Evolutionary conservation across 306 rosid genomes (phyloP).

Genomic region (Cucumis cinereus): DNA sequence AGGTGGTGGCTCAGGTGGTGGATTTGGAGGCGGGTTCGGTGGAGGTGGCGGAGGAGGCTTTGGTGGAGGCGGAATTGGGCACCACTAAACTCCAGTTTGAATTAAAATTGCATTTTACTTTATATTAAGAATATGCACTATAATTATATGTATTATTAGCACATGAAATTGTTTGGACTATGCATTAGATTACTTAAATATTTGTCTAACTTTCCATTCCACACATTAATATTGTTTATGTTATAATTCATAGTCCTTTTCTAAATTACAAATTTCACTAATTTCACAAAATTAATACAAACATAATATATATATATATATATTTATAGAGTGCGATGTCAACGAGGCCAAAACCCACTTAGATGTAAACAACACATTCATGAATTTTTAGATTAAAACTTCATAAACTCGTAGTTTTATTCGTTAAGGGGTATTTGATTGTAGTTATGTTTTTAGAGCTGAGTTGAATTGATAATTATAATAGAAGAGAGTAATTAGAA

Average conservation of each 20-base stretch:
- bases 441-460: no score
- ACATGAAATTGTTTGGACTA: background rate
- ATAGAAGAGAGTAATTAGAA: no score
- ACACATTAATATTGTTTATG: background rate
- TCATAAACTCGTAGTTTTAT: no score
- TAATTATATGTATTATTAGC: background rate
- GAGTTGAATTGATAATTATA: no score
- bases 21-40: background rate
- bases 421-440: no score
- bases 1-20: background rate
- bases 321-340: no score
- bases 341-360: no score
- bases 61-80: conserved; percentile 26
- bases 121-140: background rate
- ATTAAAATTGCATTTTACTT: background rate
- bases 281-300: no score
- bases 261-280: no score
- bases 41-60: background rate
- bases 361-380: background rate
- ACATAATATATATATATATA: no score
- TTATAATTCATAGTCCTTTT: background rate
- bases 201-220: background rate
- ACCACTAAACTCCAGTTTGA: conserved; percentile 25
- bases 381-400: background rate
- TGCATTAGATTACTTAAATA: background rate